Evolutionary conservation across 2,329 filamentous ascomycete genomes (phyloP).

Genomic region (Trichoderma sp.): DNA sequence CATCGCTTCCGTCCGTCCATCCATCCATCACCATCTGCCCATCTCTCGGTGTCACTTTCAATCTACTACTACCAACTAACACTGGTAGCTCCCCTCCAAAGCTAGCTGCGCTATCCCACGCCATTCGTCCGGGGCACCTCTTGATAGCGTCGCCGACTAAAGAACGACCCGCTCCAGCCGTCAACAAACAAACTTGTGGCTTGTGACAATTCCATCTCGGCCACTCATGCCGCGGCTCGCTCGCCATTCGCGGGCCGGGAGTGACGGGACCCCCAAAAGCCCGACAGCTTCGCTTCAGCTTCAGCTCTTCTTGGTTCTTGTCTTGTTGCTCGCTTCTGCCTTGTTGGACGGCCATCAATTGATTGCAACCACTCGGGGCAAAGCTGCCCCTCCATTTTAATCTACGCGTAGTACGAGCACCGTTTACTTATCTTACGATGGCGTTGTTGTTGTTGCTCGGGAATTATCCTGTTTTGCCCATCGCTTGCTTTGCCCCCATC

Average conservation of each 20-base stretch:
- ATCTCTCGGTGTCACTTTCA: background rate
- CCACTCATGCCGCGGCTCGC: background rate
- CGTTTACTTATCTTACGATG: background rate
- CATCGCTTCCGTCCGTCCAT: background rate
- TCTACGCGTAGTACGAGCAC: background rate
- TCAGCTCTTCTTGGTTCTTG: background rate
- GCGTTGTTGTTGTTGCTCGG: background rate
- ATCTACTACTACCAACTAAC: background rate
- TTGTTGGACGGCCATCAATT: background rate
- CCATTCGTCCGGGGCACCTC: slow-evolving; percentile 4
- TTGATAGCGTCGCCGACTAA: background rate
- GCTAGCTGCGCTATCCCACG: background rate
- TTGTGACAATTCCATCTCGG: background rate
- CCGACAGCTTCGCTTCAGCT: background rate
- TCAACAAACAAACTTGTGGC: background rate
- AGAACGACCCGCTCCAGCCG: background rate
- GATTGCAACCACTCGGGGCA: background rate
- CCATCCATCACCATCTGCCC: background rate
- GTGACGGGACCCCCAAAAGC: slow-evolving; percentile 6
- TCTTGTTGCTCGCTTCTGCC: background rate
- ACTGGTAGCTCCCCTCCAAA: background rate
- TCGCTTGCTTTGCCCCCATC: background rate
- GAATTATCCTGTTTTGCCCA: background rate
- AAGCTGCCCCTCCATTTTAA: background rate
- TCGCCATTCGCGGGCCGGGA: background rate